phyloP scores from a whole-genome alignment of 495 filamentous ascomycete species.

The Hypoxylon lienhwacheense region DNA sequence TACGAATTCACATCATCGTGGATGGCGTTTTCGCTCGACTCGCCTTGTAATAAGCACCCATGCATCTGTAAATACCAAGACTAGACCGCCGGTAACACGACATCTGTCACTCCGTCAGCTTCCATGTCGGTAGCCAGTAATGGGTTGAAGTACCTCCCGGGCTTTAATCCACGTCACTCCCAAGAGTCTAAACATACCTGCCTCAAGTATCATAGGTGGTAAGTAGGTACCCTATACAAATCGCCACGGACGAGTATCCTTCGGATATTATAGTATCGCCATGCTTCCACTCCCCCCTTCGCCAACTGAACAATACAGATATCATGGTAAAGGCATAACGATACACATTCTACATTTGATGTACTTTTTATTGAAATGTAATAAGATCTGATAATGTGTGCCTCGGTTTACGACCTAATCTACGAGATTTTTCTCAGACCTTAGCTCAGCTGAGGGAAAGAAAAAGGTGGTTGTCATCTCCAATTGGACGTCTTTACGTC shows the following conservation, averaged over 20 bases:
- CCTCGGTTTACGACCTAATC: not conserved
- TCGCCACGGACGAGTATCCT: constrained; percentile 2
- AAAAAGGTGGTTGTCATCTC: not conserved
- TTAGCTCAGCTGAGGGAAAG: not conserved
- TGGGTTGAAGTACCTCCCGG: not conserved
- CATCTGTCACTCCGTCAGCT: constrained; percentile 5
- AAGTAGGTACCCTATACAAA: too few relatives aligned
- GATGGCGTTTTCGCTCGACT: not conserved
- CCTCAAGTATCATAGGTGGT: not conserved
- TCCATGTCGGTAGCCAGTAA: constrained; percentile 6
- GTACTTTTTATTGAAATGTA: too few relatives aligned
- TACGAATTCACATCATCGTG: not conserved
- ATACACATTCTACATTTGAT: too few relatives aligned
- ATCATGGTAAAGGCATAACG: too few relatives aligned
- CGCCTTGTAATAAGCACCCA: constrained; percentile 14
- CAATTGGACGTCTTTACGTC: not conserved
- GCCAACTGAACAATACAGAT: too few relatives aligned
- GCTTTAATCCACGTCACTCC: constrained; percentile 1
- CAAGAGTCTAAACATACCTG: constrained; percentile 5
- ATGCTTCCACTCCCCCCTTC: constrained; percentile 7
- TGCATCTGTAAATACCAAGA: not conserved
- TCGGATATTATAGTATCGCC: constrained; percentile 32
- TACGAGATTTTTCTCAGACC: not conserved
- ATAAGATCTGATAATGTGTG: too few relatives aligned
- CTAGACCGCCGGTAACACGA: constrained; percentile 14